Percentiles rank a stretch among this genome's conserved stretches.
Evolutionary conservation across 2,329 filamentous ascomycete genomes (phyloP).

Genomic region (Neocatenulostroma microsporum): DNA sequence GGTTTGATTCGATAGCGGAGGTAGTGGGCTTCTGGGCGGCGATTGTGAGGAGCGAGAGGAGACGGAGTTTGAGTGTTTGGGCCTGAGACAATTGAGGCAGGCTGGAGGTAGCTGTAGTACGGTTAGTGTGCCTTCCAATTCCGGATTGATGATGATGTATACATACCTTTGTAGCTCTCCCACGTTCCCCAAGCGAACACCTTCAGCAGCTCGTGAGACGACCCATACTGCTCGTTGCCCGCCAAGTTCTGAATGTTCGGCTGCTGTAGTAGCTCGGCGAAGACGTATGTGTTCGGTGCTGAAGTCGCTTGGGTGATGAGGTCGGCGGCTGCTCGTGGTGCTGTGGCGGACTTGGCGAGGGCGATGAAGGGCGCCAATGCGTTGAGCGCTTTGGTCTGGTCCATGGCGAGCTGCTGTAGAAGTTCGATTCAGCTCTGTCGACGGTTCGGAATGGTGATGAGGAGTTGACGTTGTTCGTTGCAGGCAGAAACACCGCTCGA

Average conservation of each 20-base stretch:
- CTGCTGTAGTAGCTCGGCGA: conserved; percentile 81
- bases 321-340: conserved; percentile 75
- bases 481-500: no score
- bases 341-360: conserved; percentile 76
- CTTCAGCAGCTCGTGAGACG: conserved; percentile 64
- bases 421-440: no score
- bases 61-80: conserved; percentile 78
- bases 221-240: conserved; percentile 53
- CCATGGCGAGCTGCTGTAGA: no score
- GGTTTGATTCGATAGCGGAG: conserved; percentile 43
- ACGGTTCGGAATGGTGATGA: no score
- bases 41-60: conserved; percentile 80
- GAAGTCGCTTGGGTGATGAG: conserved; percentile 82
- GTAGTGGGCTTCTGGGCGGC: conserved; percentile 47
- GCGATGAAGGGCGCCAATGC: conserved; percentile 76
- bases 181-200: conserved; percentile 93
- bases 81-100: conserved; percentile 65
- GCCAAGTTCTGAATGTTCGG: conserved; percentile 69
- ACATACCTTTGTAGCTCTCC: conserved; percentile 59
- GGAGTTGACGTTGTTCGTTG: no score
- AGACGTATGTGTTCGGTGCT: conserved; percentile 83
- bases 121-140: no score
- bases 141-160: no score
- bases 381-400: conserved; percentile 58
- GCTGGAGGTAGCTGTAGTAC: conserved; percentile 37